Base-by-base conservation (phyloP, 768 basidiomycete genomes). In the Pisolithus tinctorius region DNA sequence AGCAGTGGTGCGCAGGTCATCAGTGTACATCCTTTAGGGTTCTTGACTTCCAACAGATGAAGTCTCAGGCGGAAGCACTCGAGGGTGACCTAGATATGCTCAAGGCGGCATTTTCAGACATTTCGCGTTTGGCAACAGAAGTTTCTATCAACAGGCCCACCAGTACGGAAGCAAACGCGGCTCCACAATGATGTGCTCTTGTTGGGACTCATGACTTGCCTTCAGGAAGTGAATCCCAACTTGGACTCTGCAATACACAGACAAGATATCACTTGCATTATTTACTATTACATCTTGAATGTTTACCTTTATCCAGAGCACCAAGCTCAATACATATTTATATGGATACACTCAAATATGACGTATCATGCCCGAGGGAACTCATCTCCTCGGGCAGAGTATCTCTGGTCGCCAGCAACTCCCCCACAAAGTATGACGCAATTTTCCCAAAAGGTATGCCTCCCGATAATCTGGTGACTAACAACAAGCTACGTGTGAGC, bases 41-140 rank as follows among this genome's bases (percentile, higher is more conserved):
- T 48, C 30, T 36, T n/a, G 45, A 48, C 30, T 8, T 41, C 47
- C n/a, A 44, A 13, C 57, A 93, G 92, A 92, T 95, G 84, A 94
- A 92, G 67, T 77, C 79, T 6, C 80, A 88, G 11, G 90, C 93
- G 2, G 92, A 94, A 64, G 82, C 83, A 47, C 78, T 93, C 11
- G 92, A 95, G 60, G 74, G 78, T 4, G 88, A 93, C 63, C 77
- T 95, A 11, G 92, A 95, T 60, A 74, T 84, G 20, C 78, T 95
- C 42, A 80, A 80, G 61, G 81, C 73, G 17, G 88, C 89, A 1
- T 93, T 93, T 62, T 89, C 86, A 7, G 90, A 93, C 60, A 92
- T 93, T 29, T 92, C 90, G 14, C 74, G 90, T 34, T 74, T 93
- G 11, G 78, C 80, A 5, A 75, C 84, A 2, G 84, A 90, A 58